Conservation (phyloP, 352 stramenopile species). For the Globisporangium nodosum region DNA sequence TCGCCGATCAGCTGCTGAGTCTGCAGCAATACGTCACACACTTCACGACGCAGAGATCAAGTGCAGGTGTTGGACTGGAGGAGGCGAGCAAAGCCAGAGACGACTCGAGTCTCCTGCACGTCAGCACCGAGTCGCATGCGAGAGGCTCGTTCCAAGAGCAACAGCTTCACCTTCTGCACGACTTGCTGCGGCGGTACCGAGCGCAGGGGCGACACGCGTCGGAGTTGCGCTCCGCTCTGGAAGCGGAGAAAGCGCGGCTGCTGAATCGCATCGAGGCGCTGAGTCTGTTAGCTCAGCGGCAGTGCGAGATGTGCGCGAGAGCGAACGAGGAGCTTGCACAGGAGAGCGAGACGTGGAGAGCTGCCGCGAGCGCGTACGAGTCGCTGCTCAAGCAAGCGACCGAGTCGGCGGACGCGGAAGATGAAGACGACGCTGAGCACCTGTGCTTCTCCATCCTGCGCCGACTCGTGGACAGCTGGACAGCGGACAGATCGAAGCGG, state of each 20-base stretch:
- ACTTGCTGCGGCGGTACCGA: conserved; percentile 43
- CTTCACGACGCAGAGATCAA: conserved; percentile 12
- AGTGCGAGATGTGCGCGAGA: conserved; percentile 23
- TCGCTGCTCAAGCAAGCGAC: conserved; percentile 25
- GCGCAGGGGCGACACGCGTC: conserved; percentile 36
- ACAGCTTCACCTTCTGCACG: conserved; percentile 39
- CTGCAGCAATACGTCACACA: conserved; percentile 27
- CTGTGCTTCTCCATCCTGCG: conserved; percentile 59
- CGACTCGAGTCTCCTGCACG: conserved; percentile 1
- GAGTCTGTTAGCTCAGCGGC: conserved; percentile 20
- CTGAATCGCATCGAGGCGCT: conserved; percentile 35
- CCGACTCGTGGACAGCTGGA: conserved; percentile 58
- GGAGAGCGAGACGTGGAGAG: conserved; percentile 42
- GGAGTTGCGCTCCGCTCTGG: conserved; percentile 24
- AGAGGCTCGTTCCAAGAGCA: conserved; percentile 39
- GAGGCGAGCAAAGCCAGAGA: background rate
- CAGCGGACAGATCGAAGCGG: conserved; percentile 60
- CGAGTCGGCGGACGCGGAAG: conserved; percentile 20
- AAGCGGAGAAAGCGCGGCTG: conserved; percentile 37
- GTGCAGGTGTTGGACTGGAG: conserved; percentile 6
- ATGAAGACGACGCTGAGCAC: conserved; percentile 39
- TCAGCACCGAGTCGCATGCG: conserved; percentile 20
- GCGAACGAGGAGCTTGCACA: conserved; percentile 19
- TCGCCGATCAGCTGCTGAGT: conserved; percentile 42
- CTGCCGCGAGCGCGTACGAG: conserved; percentile 33